Conservation (phyloP, 1,284 basidiomycete genomes). For the Fomitopsis schrenkii region DNA sequence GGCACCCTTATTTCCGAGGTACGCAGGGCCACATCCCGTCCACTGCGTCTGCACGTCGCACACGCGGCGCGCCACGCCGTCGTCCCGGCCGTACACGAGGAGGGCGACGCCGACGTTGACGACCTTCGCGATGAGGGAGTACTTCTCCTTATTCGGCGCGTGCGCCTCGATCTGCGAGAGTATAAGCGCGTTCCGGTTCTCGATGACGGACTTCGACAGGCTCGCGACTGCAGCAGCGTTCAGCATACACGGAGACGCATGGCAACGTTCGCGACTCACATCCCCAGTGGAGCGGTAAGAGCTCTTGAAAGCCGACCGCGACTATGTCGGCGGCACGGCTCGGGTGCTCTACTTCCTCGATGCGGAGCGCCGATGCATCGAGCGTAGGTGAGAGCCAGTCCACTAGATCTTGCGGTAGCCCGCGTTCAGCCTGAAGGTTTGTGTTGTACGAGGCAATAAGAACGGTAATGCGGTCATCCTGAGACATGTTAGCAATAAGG, state of each 20-base stretch:
- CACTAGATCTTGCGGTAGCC: conserved; percentile 75
- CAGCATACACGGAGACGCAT: conserved; percentile 4
- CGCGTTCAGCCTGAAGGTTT: conserved; percentile 69
- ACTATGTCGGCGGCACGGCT: conserved; percentile 72
- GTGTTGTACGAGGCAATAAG: conserved; percentile 87
- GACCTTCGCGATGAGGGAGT: conserved; percentile 67
- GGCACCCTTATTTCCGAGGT: conserved; percentile 95
- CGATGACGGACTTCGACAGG: conserved; percentile 57
- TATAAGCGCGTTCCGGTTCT: conserved; percentile 58
- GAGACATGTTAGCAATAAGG: conserved; percentile 10
- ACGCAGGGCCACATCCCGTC: conserved; percentile 72
- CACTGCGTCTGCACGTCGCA: conserved; percentile 70
- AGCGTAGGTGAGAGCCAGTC: conserved; percentile 81
- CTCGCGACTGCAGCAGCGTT: conserved; percentile 48
- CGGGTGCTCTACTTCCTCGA: conserved; percentile 35
- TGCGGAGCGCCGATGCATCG: conserved; percentile 68
- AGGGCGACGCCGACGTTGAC: conserved; percentile 80
- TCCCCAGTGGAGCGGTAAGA: conserved; percentile 79
- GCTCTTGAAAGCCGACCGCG: conserved; percentile 87
- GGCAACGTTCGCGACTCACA: conserved; percentile 41
- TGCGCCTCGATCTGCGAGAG: conserved; percentile 67
- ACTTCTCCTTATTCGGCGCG: conserved; percentile 63
- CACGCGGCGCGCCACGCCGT: conserved; percentile 54
- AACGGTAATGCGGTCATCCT: conserved; percentile 48
- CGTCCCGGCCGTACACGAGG: conserved; percentile 77